These are phyloP conservation scores for Talaromyces nanjingensis DNA, from an alignment of 495 filamentous ascomycete genomes.

Conservation along the genomic window DNA sequence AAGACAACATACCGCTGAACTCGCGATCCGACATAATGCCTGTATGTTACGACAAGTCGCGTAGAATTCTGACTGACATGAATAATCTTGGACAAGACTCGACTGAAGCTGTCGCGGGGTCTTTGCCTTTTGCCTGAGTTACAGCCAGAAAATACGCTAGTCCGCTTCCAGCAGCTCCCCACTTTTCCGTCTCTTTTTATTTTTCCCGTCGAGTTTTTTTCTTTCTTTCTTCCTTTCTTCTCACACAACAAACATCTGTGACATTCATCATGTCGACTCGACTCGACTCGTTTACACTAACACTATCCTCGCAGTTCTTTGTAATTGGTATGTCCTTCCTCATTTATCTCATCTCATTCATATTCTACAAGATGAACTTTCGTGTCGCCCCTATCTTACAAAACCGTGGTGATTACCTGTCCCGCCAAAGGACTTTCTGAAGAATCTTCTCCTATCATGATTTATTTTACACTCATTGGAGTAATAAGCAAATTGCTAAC, in stretches of 20 bases:
- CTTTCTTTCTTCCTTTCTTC: slow-evolving; percentile 11
- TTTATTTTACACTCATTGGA: not conserved
- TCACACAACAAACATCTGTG: slow-evolving; percentile 7
- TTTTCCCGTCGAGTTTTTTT: slow-evolving; percentile 20
- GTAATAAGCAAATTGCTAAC: slow-evolving; percentile 22
- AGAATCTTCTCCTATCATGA: slow-evolving; percentile 13
- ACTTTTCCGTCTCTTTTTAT: slow-evolving; percentile 25
- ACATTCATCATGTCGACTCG: slow-evolving; percentile 14
- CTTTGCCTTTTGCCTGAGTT: not conserved
- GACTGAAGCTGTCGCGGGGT: slow-evolving; percentile 2
- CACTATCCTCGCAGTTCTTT: not conserved
- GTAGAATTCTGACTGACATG: not conserved
- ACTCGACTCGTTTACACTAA: slow-evolving; percentile 14
- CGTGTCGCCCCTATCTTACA: slow-evolving; percentile 94
- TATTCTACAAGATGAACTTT: slow-evolving; percentile 66
- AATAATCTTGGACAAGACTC: not conserved
- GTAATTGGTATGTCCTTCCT: slow-evolving; percentile 30
- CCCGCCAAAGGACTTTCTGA: slow-evolving; percentile 86
- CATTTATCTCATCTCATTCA: slow-evolving; percentile 7
- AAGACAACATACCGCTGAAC: slow-evolving; percentile 57
- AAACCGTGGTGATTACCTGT: slow-evolving; percentile 82
- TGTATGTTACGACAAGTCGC: slow-evolving; percentile 7
- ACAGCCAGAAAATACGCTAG: not conserved
- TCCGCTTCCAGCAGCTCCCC: not conserved
- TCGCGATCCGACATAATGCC: slow-evolving; percentile 83